These are phyloP conservation scores for Ceratocystis alfenasii DNA, from an alignment of 2,329 filamentous ascomycete species.

Conservation along the genomic window DNA sequence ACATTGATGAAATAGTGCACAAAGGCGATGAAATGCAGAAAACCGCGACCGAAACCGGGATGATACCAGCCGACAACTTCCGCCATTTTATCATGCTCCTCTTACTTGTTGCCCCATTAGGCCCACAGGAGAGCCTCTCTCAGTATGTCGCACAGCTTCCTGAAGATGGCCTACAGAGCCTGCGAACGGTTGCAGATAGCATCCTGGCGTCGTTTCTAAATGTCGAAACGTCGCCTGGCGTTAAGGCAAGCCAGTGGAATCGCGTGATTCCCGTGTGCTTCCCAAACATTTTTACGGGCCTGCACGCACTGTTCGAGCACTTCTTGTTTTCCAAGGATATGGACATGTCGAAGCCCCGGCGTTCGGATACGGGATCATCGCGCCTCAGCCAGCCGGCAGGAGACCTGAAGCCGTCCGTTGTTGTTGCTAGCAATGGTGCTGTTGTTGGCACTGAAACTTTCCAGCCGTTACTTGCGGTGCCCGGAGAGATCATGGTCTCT, in stretches of 20 bases:
- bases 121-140: conserved; percentile 52
- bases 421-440: neutral
- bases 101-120: conserved; percentile 52
- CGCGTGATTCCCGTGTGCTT: conserved; percentile 46
- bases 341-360: conserved; percentile 44
- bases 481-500: conserved; percentile 52
- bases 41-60: conserved; percentile 40
- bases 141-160: conserved; percentile 47
- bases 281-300: conserved; percentile 55
- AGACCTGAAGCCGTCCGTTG: neutral
- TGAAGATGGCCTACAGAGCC: conserved; percentile 37
- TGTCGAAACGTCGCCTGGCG: conserved; percentile 50
- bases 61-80: conserved; percentile 63
- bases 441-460: conserved; percentile 25
- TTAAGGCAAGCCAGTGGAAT: conserved; percentile 51
- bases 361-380: conserved; percentile 3
- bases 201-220: conserved; percentile 55
- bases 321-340: conserved; percentile 64
- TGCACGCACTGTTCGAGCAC: conserved; percentile 59
- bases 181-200: conserved; percentile 50
- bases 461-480: conserved; percentile 40
- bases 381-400: neutral
- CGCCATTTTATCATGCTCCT: conserved; percentile 59
- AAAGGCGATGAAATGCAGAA: conserved; percentile 37
- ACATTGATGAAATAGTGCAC: conserved; percentile 50